Percentiles rank a stretch among this genome's conserved stretches.
phyloP scores from a whole-genome alignment of 2,329 filamentous ascomycete genomes.

The Chrysosporium queenslandicum region DNA sequence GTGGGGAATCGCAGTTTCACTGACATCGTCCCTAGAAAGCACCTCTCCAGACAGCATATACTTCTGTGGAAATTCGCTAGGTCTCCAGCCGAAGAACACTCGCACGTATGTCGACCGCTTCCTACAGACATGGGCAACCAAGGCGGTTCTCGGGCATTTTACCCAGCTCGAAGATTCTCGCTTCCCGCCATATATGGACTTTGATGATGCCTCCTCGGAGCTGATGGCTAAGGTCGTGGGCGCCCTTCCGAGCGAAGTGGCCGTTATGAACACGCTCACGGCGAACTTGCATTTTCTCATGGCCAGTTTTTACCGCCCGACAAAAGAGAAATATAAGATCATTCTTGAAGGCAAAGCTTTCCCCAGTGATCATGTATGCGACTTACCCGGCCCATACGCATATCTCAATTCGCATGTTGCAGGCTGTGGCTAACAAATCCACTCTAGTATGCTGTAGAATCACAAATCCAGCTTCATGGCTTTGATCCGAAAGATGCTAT shows the following conservation, averaged over 20 bases:
- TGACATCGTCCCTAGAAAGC: not conserved
- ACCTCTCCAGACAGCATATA: constrained; percentile 51
- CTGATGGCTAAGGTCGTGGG: constrained; percentile 67
- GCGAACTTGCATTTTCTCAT: constrained; percentile 72
- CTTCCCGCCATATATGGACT: constrained; percentile 63
- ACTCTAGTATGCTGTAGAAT: constrained; percentile 65
- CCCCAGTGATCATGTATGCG: constrained; percentile 65
- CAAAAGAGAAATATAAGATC: constrained; percentile 58
- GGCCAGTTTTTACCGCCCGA: constrained; percentile 73
- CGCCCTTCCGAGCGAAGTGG: constrained; percentile 61
- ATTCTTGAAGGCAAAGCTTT: constrained; percentile 87
- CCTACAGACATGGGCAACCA: constrained; percentile 71
- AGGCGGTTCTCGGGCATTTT: constrained; percentile 81
- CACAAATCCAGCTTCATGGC: constrained; percentile 63
- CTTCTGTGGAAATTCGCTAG: constrained; percentile 82
- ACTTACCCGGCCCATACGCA: not conserved
- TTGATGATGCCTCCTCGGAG: constrained; percentile 63
- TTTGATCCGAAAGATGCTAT: constrained; percentile 58
- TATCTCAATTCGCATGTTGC: not conserved
- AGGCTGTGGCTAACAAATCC: not conserved
- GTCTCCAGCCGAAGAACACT: constrained; percentile 65
- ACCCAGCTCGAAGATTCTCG: constrained; percentile 56
- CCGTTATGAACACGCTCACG: constrained; percentile 80
- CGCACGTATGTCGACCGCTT: constrained; percentile 59
- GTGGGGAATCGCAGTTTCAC: no score